Conservation (phyloP, 148 eudicot species). For the Cornus florida region DNA sequence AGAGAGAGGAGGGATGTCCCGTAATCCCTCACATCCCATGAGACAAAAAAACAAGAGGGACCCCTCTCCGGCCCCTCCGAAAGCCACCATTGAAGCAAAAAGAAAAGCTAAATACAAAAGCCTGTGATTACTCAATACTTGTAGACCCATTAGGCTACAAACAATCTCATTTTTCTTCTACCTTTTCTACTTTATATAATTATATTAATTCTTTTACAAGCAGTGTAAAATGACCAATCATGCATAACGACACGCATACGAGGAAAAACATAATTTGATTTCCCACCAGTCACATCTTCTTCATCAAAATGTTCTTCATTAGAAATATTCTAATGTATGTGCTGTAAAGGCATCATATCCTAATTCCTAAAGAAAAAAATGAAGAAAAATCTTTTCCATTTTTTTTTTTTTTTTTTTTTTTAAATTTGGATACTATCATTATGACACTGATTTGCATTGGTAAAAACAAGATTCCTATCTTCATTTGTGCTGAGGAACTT, state of each 20-base stretch:
- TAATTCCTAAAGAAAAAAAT: neutral
- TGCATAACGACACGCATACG: slow-evolving; percentile 6
- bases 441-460: neutral
- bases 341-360: neutral
- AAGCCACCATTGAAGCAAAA: slow-evolving; percentile 35
- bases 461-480: slow-evolving; percentile 19
- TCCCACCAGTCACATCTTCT: slow-evolving; percentile 22
- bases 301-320: neutral
- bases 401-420: slow-evolving; percentile 10
- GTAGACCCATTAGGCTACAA: slow-evolving; percentile 26
- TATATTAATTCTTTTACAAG: slow-evolving; percentile 3
- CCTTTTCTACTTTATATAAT: slow-evolving; percentile 7
- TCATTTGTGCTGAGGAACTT: slow-evolving; percentile 25
- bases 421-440: slow-evolving; percentile 2
- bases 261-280: slow-evolving; percentile 10
- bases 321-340: no score
- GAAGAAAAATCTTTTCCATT: neutral
- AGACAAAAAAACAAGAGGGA: slow-evolving; percentile 23
- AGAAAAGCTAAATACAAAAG: slow-evolving; percentile 20
- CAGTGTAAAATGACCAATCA: neutral
- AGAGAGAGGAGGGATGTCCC: neutral
- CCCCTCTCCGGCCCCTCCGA: slow-evolving; percentile 23
- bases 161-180: slow-evolving; percentile 14
- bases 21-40: neutral
- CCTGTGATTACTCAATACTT: slow-evolving; percentile 17